phyloP scores from a whole-genome alignment of 2,329 filamentous ascomycete genomes.

The Biscogniauxia mediterranea region DNA sequence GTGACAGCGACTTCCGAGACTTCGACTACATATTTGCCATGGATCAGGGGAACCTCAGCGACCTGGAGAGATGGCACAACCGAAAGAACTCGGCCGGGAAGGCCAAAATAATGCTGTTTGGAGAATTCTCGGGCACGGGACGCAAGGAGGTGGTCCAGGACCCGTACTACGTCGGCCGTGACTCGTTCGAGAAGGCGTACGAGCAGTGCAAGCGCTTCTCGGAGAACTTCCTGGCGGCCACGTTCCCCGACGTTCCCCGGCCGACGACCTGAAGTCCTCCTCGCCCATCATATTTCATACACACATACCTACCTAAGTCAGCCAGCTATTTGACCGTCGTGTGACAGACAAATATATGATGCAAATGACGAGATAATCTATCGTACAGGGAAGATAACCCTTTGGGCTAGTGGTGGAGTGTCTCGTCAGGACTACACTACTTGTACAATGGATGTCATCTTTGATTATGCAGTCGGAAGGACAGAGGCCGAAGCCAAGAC shows the following conservation, averaged over 20 bases:
- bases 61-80: constrained; percentile 62
- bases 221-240: constrained; percentile 67
- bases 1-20: constrained; percentile 68
- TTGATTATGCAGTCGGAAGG: too few species aligned
- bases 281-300: not conserved
- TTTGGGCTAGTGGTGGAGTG: too few species aligned
- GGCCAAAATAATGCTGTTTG: constrained; percentile 77
- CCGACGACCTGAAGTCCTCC: constrained; percentile 8
- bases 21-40: constrained; percentile 97
- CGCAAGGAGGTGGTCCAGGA: constrained; percentile 74
- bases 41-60: constrained; percentile 83
- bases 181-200: constrained; percentile 83
- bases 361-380: too few species aligned
- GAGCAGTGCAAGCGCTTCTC: constrained; percentile 79
- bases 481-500: too few species aligned
- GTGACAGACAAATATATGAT: too few species aligned
- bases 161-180: constrained; percentile 85
- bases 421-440: too few species aligned
- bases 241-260: constrained; percentile 40
- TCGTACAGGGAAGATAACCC: too few species aligned
- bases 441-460: too few species aligned
- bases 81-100: constrained; percentile 54
- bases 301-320: not conserved
- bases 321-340: too few species aligned
- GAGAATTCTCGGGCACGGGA: constrained; percentile 69